phyloP scores from a whole-genome alignment of 441 rosid species.

The Adansonia rubrostipa region DNA sequence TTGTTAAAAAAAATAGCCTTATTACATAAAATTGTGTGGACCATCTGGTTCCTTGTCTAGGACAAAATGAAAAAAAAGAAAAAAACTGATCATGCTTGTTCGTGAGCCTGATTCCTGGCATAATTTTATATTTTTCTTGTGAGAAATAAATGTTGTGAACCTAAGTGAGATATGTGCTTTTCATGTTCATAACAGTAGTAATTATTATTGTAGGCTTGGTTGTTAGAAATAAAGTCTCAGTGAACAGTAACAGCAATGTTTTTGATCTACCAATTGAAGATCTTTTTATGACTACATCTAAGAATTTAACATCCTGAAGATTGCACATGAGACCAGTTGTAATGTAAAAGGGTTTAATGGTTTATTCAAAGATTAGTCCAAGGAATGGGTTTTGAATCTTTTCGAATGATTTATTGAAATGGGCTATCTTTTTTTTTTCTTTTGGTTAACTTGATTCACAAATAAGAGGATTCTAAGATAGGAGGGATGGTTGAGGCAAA shows the following conservation, averaged over 20 bases:
- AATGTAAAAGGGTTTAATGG: no score
- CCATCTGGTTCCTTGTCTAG: neutral
- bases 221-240: neutral
- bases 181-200: neutral
- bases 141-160: neutral
- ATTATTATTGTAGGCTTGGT: neutral
- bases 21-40: slow-evolving; percentile 10
- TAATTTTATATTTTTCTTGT: neutral
- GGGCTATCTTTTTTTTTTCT: neutral
- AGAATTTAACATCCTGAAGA: neutral
- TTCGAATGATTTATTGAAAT: no score
- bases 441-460: neutral
- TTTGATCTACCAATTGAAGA: neutral
- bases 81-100: neutral
- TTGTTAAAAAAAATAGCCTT: neutral
- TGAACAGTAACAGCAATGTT: neutral
- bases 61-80: neutral
- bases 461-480: slow-evolving; percentile 4
- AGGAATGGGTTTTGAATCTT: no score
- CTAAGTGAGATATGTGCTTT: neutral
- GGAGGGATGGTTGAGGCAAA: slow-evolving; percentile 24
- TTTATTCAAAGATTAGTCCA: no score
- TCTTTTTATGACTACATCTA: no score
- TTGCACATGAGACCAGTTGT: neutral
- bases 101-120: neutral